Base-by-base conservation (phyloP, 1,284 basidiomycete species). In the Apiotrichum sp. region DNA sequence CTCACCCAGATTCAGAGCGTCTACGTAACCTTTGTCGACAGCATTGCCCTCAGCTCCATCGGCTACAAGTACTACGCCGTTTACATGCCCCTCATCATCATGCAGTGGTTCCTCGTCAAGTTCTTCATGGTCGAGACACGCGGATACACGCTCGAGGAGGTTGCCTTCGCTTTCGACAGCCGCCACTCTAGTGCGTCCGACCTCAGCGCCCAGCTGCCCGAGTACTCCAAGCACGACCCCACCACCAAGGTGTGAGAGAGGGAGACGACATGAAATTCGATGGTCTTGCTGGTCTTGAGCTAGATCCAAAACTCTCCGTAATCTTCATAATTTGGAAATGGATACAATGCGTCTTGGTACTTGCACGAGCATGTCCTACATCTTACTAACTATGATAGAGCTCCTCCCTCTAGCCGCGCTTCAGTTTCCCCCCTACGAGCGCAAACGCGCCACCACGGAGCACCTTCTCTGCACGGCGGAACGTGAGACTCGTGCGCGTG, bases 401-500 rank as follows among this genome's bases (percentile, higher is more conserved):
- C 36, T 13, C 7, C 13, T 8, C 36, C 50, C 32, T 22, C 53
- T 54, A 60, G 4, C 48, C 51, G 11, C 58, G 42, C 38, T 40
- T 22, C 16, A 56, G 45, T 47, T 50, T 56, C 0, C 55, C 57
- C 1, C 53, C 49, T 1, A 52, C 56, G 33, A 56, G 39, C 10
- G 47, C 53, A 29, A 71, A 64, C 31, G 61, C 62, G 9, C 67
- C 69, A n/a, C 69, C 73, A 56, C 73, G 75, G 35, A 76, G 69
- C 14, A 88, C 84, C 66, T 81, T 85, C 59, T 80, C 80, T 6
- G 93, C 88, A 67, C 89, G 88, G 48, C 93, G 81, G 73, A 89
- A 96, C 1, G 92, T 96, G 66, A 96, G 74, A 73, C 90, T 95
- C 53, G 88, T 82, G 66, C 93, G 78, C 34, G 81, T 81, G 6